phyloP scores from a whole-genome alignment of 805 yeast species.

The Schizosaccharomyces japonicus region DNA sequence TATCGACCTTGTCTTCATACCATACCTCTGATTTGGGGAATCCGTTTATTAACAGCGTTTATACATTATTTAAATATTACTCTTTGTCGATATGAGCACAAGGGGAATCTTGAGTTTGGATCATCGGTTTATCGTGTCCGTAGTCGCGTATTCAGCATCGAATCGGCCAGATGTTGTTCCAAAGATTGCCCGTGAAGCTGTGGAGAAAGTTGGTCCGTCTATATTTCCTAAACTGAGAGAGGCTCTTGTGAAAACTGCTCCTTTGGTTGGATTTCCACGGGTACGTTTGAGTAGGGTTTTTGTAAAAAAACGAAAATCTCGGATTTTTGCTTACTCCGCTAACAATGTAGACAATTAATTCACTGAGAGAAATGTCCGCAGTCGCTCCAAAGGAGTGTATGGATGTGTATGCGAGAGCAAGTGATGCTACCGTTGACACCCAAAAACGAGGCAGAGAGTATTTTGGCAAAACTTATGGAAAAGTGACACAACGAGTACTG shows the following conservation, averaged over 20 bases:
- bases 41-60: no score
- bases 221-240: constrained; percentile 32
- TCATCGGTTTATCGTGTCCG: constrained; percentile 54
- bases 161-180: constrained; percentile 69
- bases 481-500: constrained; percentile 42
- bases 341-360: constrained; percentile 47
- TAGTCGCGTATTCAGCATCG: constrained; percentile 58
- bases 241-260: constrained; percentile 51
- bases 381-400: constrained; percentile 11
- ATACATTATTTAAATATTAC: no score
- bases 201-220: constrained; percentile 14
- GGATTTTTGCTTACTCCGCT: no score
- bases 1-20: no score
- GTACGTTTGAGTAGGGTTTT: background rate
- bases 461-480: constrained; percentile 57
- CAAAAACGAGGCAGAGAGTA: constrained; percentile 32
- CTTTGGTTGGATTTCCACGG: constrained; percentile 59
- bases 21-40: no score
- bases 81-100: no score
- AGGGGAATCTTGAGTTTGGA: background rate
- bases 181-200: constrained; percentile 43
- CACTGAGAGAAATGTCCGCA: constrained; percentile 37
- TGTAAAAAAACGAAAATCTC: no score
- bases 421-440: constrained; percentile 7
- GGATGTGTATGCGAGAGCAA: constrained; percentile 12